These are phyloP conservation scores for Verruconis gallopava DNA, from an alignment of 2,329 filamentous ascomycete genomes.

Conservation along the genomic window DNA sequence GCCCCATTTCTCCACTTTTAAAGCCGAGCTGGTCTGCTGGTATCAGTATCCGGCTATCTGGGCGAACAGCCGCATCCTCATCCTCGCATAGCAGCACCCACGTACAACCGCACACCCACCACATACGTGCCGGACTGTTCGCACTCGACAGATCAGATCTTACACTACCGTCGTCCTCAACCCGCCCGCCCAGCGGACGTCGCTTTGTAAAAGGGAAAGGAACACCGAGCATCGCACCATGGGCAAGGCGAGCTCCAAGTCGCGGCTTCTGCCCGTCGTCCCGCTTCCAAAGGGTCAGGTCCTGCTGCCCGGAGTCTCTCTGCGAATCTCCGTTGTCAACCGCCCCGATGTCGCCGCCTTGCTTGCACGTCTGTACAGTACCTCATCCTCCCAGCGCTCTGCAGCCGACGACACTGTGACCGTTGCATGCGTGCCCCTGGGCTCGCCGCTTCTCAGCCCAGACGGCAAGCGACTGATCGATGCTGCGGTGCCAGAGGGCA, in stretches of 20 bases:
- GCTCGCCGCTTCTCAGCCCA: slow-evolving; percentile 57
- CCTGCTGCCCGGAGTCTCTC: slow-evolving; percentile 71
- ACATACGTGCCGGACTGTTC: too few species aligned
- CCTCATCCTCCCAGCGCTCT: slow-evolving; percentile 39
- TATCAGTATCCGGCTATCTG: too few species aligned
- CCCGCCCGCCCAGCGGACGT: too few species aligned
- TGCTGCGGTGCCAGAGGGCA: slow-evolving; percentile 36
- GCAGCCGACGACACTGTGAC: slow-evolving; percentile 56
- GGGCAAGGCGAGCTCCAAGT: slow-evolving; percentile 17
- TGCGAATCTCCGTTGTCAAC: slow-evolving; percentile 71
- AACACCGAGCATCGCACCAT: slow-evolving; percentile 7
- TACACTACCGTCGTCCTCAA: too few species aligned
- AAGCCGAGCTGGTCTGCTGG: too few species aligned
- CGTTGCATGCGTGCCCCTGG: slow-evolving; percentile 78
- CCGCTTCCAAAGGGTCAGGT: slow-evolving; percentile 70
- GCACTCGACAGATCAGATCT: too few species aligned
- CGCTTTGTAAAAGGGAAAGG: too few species aligned
- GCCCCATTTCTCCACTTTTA: too few species aligned
- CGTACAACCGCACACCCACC: too few species aligned
- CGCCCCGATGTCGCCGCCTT: slow-evolving; percentile 82
- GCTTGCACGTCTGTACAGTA: slow-evolving; percentile 71
- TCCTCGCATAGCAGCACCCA: too few species aligned
- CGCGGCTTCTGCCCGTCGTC: slow-evolving; percentile 55
- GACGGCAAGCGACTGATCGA: slow-evolving; percentile 67
- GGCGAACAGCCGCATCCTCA: too few species aligned